phyloP scores from a whole-genome alignment of 345 rosid species.

The Lepidium sativum region DNA sequence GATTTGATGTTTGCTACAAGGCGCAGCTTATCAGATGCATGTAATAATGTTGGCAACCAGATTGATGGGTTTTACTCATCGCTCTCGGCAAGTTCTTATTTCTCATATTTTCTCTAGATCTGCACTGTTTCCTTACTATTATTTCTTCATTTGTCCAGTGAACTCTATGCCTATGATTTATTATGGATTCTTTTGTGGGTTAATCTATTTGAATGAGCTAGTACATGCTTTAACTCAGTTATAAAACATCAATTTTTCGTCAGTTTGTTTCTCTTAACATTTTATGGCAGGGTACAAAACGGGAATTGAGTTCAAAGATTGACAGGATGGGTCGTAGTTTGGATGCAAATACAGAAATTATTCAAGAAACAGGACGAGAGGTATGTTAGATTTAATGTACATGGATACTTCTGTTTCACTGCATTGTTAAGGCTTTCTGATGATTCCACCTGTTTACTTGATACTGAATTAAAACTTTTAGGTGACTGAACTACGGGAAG shows the following conservation, averaged over 20 bases:
- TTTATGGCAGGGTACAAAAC: conserved; percentile 50
- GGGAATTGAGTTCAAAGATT: conserved; percentile 49
- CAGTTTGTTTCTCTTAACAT: background rate
- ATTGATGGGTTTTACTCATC: conserved; percentile 71
- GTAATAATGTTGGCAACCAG: conserved; percentile 58
- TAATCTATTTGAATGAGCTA: background rate
- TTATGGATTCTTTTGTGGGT: background rate
- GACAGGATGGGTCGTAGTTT: conserved; percentile 41
- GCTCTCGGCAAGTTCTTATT: conserved; percentile 43
- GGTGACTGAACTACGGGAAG: conserved; percentile 48
- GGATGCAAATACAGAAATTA: conserved; percentile 45
- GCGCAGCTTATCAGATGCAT: conserved; percentile 80
- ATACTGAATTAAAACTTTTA: conserved; percentile 7
- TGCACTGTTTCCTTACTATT: background rate
- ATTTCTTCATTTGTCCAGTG: background rate
- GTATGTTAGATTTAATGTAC: conserved; percentile 30
- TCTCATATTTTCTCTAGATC: background rate
- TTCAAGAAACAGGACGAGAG: conserved; percentile 49
- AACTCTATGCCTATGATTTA: background rate
- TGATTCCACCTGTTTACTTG: background rate
- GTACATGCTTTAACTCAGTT: background rate
- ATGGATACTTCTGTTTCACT: too few species aligned
- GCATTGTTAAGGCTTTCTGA: background rate
- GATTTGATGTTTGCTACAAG: conserved; percentile 94
- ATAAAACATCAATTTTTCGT: background rate